A percentile compares a stretch with the other conserved stretches of the same genome.
These are phyloP conservation scores for Aurinia saxatilis DNA, from an alignment of 345 rosid species.

Conservation along the genomic window DNA sequence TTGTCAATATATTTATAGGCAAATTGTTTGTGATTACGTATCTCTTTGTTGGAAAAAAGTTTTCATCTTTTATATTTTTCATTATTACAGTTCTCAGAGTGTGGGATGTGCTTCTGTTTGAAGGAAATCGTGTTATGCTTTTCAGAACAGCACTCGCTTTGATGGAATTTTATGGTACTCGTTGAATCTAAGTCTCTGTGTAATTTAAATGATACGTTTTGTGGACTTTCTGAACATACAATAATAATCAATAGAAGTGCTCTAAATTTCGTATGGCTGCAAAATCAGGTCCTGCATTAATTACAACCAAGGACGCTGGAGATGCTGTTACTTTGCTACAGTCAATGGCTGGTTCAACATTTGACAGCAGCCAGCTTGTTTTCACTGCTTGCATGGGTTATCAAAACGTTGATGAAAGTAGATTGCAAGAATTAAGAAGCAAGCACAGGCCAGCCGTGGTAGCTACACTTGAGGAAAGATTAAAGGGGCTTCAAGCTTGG, in stretches of 20 bases:
- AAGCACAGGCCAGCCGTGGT: constrained; percentile 81
- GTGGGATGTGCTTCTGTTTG: constrained; percentile 97
- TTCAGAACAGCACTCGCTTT: constrained; percentile 88
- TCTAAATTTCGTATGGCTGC: constrained; percentile 22
- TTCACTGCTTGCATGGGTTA: constrained; percentile 98
- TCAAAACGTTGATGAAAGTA: constrained; percentile 67
- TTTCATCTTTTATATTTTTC: not conserved
- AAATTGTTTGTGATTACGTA: not conserved
- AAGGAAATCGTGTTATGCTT: constrained; percentile 96
- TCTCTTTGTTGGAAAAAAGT: not conserved
- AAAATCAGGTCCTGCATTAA: constrained; percentile 79
- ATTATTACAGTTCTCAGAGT: constrained; percentile 75
- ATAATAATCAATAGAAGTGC: not conserved
- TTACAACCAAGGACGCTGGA: constrained; percentile 97
- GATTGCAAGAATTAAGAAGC: constrained; percentile 66
- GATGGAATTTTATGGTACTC: constrained; percentile 96
- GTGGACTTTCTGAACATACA: not conserved
- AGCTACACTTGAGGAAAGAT: constrained; percentile 73
- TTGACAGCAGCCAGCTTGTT: constrained; percentile 98
- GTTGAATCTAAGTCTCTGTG: constrained; percentile 16
- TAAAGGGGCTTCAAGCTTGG: constrained; percentile 86
- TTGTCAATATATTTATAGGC: not conserved
- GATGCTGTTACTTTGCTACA: constrained; percentile 97
- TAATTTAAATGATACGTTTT: constrained; percentile 6
- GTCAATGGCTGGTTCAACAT: constrained; percentile 92